phyloP scores from a whole-genome alignment of 805 yeast genomes.

The Peterozyma toletana region DNA sequence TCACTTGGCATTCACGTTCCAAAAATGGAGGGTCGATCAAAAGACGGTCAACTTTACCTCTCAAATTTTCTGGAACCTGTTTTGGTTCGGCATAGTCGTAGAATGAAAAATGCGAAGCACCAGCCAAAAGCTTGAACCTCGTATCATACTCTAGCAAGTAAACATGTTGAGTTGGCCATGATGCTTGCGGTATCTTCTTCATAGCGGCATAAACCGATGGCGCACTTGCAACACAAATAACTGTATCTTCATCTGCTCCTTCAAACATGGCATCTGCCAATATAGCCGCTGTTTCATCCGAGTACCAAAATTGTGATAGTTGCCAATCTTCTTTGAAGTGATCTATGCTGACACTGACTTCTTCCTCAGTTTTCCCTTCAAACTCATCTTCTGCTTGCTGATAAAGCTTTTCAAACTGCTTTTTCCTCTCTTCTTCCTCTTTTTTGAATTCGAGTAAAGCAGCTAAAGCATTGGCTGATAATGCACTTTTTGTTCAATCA shows the following conservation, averaged over 20 bases:
- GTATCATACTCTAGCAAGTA: conserved; percentile 75
- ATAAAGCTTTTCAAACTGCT: conserved; percentile 48
- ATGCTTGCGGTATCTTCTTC: conserved; percentile 38
- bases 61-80: conserved; percentile 46
- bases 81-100: conserved; percentile 75
- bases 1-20: conserved; percentile 74
- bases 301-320: conserved; percentile 87
- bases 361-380: conserved; percentile 19
- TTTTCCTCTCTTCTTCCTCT: conserved; percentile 53
- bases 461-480: conserved; percentile 43
- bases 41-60: conserved; percentile 60
- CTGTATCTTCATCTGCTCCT: conserved; percentile 68
- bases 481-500: conserved; percentile 26
- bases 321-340: conserved; percentile 91
- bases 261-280: conserved; percentile 68
- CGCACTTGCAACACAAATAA: conserved; percentile 74
- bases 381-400: conserved; percentile 51
- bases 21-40: conserved; percentile 87
- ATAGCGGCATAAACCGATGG: conserved; percentile 90
- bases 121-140: conserved; percentile 70
- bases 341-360: conserved; percentile 37
- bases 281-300: conserved; percentile 61
- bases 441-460: conserved; percentile 57
- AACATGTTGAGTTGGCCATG: conserved; percentile 60
- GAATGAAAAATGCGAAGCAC: conserved; percentile 54